Evolutionary conservation across 2,329 filamentous ascomycete genomes (phyloP), one percentile per base, ranked within the genome.

Genomic region (Fonsecaea pedrosoi): DNA sequence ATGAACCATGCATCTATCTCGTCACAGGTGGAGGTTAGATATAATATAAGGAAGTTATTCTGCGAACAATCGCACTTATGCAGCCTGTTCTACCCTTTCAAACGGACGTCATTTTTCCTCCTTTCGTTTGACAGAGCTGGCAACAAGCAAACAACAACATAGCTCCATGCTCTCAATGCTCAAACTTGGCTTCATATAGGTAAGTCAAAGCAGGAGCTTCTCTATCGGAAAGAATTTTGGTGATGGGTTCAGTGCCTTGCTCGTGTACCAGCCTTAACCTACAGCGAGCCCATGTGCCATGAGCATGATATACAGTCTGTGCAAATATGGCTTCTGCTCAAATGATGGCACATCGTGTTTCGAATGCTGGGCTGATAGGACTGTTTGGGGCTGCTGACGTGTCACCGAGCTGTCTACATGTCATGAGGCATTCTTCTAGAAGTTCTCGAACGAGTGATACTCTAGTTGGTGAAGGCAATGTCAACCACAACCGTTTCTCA

Each of bases 391-490:
- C 13, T 30, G 25, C 35, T 34, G 34, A 9, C 12, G 12, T 54
- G 59, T 54, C 59, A 54, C 25, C 48, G 6, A 40, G 32, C 35
- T 48, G 30, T 34, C 37, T 18, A 48, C 21, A 45, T 54, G 59
- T 54, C 45, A 54, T 48, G 32, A 25, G 25, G 25, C 25, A 25
- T 48, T 40, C 15, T 61, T 50, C 48, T 35, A 37, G 50, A 58
- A 53, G 2, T 58, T 58, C 59, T 45, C 50, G 64, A 65, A 53
- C 10, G 9, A 21, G 12, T 61, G 56, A 35, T 57, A 34, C 45
- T 50, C 85, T 76, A 98, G 86, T 13, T 92, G 88, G 12, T 57
- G 40, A 61, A 48, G 42, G 21, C 34, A 25, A 55, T 56, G 56
- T 18, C 64, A 60, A 66, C 58, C 38, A n/a, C 18, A n/a, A 54